A percentile compares a stretch with the other conserved stretches of the same genome.
Conservation (phyloP, 352 stramenopile species). For the Achlya hypogyna region DNA sequence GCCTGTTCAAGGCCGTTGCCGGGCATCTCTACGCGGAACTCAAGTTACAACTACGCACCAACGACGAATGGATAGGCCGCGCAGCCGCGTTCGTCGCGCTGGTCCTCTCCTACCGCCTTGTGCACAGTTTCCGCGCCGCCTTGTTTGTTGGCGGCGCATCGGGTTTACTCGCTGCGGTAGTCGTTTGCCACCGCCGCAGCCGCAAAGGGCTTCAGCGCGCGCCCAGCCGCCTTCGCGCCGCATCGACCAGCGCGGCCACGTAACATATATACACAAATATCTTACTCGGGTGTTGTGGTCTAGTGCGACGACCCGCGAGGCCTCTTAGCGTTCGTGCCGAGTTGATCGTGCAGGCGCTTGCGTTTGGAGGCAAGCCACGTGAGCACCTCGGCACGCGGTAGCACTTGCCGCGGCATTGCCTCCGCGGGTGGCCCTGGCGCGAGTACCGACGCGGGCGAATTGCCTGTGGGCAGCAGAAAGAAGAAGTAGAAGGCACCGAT, state of each 20-base stretch:
- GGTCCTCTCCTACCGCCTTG: not conserved
- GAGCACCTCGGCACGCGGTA: slow-evolving; percentile 8
- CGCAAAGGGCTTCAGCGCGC: not conserved
- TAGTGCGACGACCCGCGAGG: too few species aligned
- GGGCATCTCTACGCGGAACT: slow-evolving; percentile 12
- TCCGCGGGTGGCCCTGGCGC: not conserved
- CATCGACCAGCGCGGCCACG: not conserved
- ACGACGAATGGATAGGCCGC: slow-evolving; percentile 17
- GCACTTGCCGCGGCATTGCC: not conserved
- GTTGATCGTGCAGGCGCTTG: not conserved
- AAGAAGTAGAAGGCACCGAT: slow-evolving; percentile 61
- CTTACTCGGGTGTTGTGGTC: too few species aligned
- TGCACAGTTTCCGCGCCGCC: slow-evolving; percentile 10
- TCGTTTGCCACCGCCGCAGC: slow-evolving; percentile 10
- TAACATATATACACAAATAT: not conserved
- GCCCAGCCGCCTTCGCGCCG: not conserved
- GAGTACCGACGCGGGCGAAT: not conserved
- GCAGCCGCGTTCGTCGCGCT: slow-evolving; percentile 10
- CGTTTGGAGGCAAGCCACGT: slow-evolving; percentile 12
- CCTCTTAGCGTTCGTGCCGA: not conserved
- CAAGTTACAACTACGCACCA: not conserved
- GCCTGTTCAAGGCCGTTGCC: slow-evolving; percentile 15
- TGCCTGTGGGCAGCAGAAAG: slow-evolving; percentile 50
- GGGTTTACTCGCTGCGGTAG: not conserved
- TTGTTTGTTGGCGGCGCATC: slow-evolving; percentile 1